These are phyloP conservation scores for Chlamydomonas incerta DNA, from an alignment of 139 green algal genomes.

Conservation along the genomic window DNA sequence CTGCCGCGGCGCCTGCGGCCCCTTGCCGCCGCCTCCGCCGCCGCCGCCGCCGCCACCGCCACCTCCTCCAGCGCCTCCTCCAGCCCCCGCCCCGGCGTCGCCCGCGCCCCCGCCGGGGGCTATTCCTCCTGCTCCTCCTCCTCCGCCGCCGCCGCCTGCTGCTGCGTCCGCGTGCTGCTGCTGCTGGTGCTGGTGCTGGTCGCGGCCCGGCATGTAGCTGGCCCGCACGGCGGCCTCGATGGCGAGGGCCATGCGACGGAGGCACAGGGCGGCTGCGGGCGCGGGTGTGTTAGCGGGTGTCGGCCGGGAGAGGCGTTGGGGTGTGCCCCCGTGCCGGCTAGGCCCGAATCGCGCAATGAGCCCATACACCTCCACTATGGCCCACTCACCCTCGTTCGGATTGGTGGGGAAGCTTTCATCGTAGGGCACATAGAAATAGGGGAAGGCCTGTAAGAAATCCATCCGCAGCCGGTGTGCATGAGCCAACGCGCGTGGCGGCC, in stretches of 20 bases:
- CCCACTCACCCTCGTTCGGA: constrained; percentile 63
- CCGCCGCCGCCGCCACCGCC: neutral
- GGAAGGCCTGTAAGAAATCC: constrained; percentile 78
- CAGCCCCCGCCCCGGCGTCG: neutral
- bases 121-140: neutral
- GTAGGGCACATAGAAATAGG: constrained; percentile 96
- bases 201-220: constrained; percentile 1
- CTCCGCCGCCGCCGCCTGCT: too few relatives aligned
- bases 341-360: too few relatives aligned
- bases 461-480: too few relatives aligned
- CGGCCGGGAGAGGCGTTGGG: too few relatives aligned
- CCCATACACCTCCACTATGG: neutral
- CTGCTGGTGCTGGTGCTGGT: constrained; percentile 28
- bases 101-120: neutral
- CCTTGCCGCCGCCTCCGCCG: constrained; percentile 23
- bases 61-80: neutral
- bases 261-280: constrained; percentile 47
- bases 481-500: too few relatives aligned
- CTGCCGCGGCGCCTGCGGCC: constrained; percentile 56
- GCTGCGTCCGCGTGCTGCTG: neutral
- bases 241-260: constrained; percentile 59
- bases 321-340: too few relatives aligned
- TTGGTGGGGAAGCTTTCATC: constrained; percentile 81
- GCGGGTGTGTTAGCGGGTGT: neutral
- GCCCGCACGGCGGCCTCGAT: constrained; percentile 52